Conservation (phyloP, 2,329 filamentous ascomycete species). For the Fusarium kyushuense region DNA sequence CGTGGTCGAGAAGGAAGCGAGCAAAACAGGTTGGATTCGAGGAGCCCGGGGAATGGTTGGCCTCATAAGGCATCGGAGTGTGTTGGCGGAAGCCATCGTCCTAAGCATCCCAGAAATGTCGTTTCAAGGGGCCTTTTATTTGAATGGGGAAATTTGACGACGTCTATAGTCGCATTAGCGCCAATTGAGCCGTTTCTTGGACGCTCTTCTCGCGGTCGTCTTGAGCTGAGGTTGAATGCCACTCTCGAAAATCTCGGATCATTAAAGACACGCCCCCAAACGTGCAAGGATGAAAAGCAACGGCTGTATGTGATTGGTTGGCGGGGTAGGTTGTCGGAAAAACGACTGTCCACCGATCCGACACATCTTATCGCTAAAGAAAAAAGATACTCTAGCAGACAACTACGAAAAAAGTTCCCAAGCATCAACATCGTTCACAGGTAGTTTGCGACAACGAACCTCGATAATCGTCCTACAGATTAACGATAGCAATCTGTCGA, state of each 20-base stretch:
- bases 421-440: conserved; percentile 23
- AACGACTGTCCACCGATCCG: conserved; percentile 47
- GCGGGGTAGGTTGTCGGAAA: conserved; percentile 33
- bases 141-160: conserved; percentile 7
- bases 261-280: conserved; percentile 44
- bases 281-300: conserved; percentile 12
- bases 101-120: conserved; percentile 1
- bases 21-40: conserved; percentile 51
- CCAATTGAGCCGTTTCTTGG: conserved; percentile 48
- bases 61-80: conserved; percentile 58
- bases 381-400: conserved; percentile 33
- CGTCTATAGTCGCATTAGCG: conserved; percentile 46
- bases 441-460: conserved; percentile 16
- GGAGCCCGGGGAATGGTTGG: conserved; percentile 51
- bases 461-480: neutral
- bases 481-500: neutral
- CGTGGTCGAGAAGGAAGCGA: conserved; percentile 59
- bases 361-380: conserved; percentile 45
- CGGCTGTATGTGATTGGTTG: conserved; percentile 36
- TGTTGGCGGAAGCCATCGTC: conserved; percentile 56
- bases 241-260: conserved; percentile 48
- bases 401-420: conserved; percentile 43
- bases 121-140: conserved; percentile 6
- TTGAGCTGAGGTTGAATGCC: conserved; percentile 44
- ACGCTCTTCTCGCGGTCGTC: conserved; percentile 43